Percentiles rank a stretch among this genome's conserved stretches.
Evolutionary conservation across 2,329 filamentous ascomycete genomes (phyloP).

Genomic region (Colletotrichum zoysiae): DNA sequence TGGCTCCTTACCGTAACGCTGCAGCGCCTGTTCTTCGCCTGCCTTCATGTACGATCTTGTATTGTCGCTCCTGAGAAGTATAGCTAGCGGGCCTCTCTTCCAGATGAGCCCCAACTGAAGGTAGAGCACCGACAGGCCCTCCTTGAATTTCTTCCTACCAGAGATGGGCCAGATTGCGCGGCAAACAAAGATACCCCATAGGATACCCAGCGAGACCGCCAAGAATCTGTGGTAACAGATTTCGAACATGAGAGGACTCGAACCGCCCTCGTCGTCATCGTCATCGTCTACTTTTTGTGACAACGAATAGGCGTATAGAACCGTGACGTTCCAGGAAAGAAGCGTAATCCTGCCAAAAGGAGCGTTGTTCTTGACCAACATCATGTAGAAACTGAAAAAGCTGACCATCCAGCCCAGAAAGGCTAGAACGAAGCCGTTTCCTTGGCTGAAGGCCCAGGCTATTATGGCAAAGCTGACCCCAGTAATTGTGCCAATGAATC

Average conservation of each 20-base stretch:
- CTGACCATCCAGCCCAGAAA: slow-evolving; percentile 86
- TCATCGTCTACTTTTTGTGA: slow-evolving; percentile 83
- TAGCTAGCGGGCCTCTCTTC: slow-evolving; percentile 90
- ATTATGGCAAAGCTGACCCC: slow-evolving; percentile 81
- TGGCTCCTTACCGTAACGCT: slow-evolving; percentile 71
- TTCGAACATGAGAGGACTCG: slow-evolving; percentile 85
- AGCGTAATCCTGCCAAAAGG: slow-evolving; percentile 94
- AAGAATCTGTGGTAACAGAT: slow-evolving; percentile 91
- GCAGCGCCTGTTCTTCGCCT: slow-evolving; percentile 88
- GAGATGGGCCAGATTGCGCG: slow-evolving; percentile 94
- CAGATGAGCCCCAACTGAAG: slow-evolving; percentile 95
- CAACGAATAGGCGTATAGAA: slow-evolving; percentile 93
- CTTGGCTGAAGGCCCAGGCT: slow-evolving; percentile 82
- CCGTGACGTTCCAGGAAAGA: slow-evolving; percentile 95
- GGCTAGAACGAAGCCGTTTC: slow-evolving; percentile 80
- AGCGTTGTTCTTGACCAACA: slow-evolving; percentile 84
- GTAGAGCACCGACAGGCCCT: slow-evolving; percentile 91
- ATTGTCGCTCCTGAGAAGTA: slow-evolving; percentile 72
- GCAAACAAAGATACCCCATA: slow-evolving; percentile 94
- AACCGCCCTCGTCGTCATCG: slow-evolving; percentile 89
- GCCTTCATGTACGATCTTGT: slow-evolving; percentile 82
- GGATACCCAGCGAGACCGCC: slow-evolving; percentile 85
- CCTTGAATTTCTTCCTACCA: slow-evolving; percentile 86
- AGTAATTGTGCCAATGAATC: slow-evolving; percentile 87
- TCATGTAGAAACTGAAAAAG: slow-evolving; percentile 89